Evolutionary conservation across 148 eudicot genomes (phyloP), one percentile per base, ranked within the genome.

Genomic region (Camellia granthamiana): DNA sequence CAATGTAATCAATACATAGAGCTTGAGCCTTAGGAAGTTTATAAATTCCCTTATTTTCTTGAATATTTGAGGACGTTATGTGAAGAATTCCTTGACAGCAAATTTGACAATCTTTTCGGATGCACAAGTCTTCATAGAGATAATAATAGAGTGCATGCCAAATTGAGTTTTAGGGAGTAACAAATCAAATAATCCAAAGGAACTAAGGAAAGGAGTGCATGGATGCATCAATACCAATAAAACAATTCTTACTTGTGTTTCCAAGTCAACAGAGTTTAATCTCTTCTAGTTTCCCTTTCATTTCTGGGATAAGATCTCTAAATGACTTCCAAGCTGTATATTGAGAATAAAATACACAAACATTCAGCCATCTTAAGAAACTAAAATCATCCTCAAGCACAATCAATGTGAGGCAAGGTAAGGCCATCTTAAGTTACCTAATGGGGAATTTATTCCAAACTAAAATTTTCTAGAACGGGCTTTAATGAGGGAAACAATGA

Each of bases 281-380:
- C 95, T 91, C 90, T 91, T 96, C 87, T 90, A 90, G 86, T 90
- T 71, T 84, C 93, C 84, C 98, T 89, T 87, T 96, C 98, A 73
- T 88, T 87, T 93, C 99, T 44, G 99, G 99, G 77, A 96, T 92
- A 49, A 91, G 91, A 92, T 96, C 99, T 87, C 98, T 91, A 83
- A 93, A 96, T 78, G 88, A 86, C 85, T 96, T 98, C 99, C 99
- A 96, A 83, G 92, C 99, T 96, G 87, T 78, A 79, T 21, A 80
- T 47, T 47, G 41, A 76, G 51, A 78, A 79, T 70, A 64, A 59
- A 69, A 54, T 42, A 30, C 61, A 47, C 69, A 61, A 69, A 49
- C 49, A 71, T 46, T 79, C 3, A 65, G 69, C 59, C 74, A 75
- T 43, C n/a, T 75, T 30, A 72, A 49, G 2, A 58, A 81, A 30